Percentiles rank a stretch among this genome's conserved stretches.
Evolutionary conservation across 1,284 basidiomycete species (phyloP).

Genomic region (Vanrija pseudolonga): DNA sequence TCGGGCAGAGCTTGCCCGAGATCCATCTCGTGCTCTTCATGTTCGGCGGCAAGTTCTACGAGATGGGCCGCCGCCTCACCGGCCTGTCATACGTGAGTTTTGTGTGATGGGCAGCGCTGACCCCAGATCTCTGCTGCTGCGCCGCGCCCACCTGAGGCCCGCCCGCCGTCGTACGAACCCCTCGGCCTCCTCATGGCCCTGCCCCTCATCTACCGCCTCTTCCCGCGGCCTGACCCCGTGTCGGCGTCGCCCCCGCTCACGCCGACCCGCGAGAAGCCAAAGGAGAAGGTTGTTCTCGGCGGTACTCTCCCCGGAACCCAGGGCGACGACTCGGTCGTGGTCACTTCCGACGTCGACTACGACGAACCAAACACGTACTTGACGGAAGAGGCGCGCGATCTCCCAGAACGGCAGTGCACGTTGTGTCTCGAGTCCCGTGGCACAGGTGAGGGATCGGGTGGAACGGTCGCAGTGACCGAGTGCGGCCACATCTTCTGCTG

Average conservation of each 20-base stretch:
- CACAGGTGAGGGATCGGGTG: constrained; percentile 53
- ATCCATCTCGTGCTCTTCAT: constrained; percentile 79
- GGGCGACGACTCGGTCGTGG: constrained; percentile 52
- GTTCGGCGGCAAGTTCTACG: constrained; percentile 72
- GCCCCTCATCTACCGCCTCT: constrained; percentile 62
- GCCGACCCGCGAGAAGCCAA: constrained; percentile 1
- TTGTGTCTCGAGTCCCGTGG: constrained; percentile 79
- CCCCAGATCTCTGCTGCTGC: constrained; percentile 63
- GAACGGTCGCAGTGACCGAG: constrained; percentile 70
- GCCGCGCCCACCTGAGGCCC: constrained; percentile 63
- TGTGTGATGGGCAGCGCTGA: background rate
- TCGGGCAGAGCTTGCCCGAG: constrained; percentile 52
- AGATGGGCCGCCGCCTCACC: constrained; percentile 65
- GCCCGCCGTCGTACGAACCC: constrained; percentile 77
- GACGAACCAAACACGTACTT: constrained; percentile 42
- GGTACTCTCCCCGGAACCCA: constrained; percentile 3
- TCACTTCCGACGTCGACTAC: constrained; percentile 33
- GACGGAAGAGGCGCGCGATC: constrained; percentile 36
- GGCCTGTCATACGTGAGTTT: constrained; percentile 66
- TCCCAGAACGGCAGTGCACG: constrained; percentile 72
- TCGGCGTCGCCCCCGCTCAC: background rate
- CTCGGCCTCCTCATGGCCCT: constrained; percentile 71
- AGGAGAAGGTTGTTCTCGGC: constrained; percentile 4
- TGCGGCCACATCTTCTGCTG: constrained; percentile 94
- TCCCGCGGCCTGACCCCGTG: constrained; percentile 11